Evolutionary conservation across 345 rosid genomes (phyloP).

Genomic region (Brassica cretica): DNA sequence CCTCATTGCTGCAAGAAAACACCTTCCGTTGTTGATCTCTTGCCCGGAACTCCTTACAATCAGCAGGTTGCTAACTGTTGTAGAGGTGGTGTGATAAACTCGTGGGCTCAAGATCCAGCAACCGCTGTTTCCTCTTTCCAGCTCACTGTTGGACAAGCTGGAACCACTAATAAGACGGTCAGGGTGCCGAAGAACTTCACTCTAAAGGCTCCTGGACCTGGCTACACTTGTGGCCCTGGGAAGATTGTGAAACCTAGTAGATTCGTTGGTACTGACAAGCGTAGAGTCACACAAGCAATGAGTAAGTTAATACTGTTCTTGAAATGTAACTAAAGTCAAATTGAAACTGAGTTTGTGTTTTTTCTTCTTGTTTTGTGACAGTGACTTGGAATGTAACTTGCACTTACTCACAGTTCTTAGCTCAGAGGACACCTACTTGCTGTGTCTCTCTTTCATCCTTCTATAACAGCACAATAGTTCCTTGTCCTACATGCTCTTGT

Average conservation of each 20-base stretch:
- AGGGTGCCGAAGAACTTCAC: conserved; percentile 73
- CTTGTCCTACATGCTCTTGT: conserved; percentile 77
- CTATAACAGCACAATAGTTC: conserved; percentile 68
- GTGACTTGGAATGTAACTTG: conserved; percentile 96
- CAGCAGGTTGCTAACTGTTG: conserved; percentile 77
- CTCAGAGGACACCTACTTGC: conserved; percentile 71
- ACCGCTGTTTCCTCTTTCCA: conserved; percentile 68
- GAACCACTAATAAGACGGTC: conserved; percentile 78
- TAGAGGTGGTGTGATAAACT: conserved; percentile 63
- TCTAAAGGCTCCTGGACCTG: conserved; percentile 72
- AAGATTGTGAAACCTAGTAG: conserved; percentile 68
- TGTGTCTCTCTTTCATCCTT: conserved; percentile 86
- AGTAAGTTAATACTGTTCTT: conserved; percentile 47
- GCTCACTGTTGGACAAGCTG: conserved; percentile 68
- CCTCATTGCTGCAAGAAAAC: conserved; percentile 71
- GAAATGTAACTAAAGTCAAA: not conserved
- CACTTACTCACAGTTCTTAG: conserved; percentile 80
- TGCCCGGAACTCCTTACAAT: conserved; percentile 77
- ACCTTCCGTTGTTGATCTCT: conserved; percentile 68
- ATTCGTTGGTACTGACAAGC: conserved; percentile 56
- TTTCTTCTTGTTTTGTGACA: conserved; percentile 32
- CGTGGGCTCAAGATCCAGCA: conserved; percentile 78
- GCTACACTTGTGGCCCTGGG: conserved; percentile 79
- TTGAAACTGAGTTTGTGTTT: not conserved
- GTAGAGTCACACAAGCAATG: conserved; percentile 75